Conservation (phyloP, 2,329 filamentous ascomycete species). For the Diaporthe capsici region DNA sequence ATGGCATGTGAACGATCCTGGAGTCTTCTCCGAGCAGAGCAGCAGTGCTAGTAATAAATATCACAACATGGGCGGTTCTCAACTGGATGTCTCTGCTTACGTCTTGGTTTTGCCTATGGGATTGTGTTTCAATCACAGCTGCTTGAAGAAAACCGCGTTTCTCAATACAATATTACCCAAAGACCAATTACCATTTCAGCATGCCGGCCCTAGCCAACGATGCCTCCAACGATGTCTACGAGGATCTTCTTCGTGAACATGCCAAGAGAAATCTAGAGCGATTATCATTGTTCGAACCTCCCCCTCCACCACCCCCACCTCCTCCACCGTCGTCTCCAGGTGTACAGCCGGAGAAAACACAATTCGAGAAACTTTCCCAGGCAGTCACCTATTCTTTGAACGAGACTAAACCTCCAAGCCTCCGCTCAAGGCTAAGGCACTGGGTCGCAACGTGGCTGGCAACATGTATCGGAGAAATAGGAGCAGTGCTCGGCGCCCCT, state of each 20-base stretch:
- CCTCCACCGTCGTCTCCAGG: neutral
- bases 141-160: neutral
- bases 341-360: neutral
- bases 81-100: neutral
- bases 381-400: neutral
- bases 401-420: neutral
- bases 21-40: too few relatives aligned
- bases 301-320: neutral
- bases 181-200: neutral
- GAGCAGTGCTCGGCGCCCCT: neutral
- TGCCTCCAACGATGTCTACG: neutral
- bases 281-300: neutral
- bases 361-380: neutral
- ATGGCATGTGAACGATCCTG: slow-evolving; percentile 2
- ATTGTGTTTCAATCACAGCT: neutral
- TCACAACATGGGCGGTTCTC: neutral
- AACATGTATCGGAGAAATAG: neutral
- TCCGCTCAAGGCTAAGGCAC: neutral
- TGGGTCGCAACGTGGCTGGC: neutral
- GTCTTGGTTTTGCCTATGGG: neutral
- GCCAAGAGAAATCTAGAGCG: slow-evolving; percentile 10
- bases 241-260: neutral
- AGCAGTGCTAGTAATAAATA: neutral
- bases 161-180: neutral
- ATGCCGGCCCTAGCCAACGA: neutral